phyloP scores from a whole-genome alignment of 495 filamentous ascomycete genomes.

The Xylaria intraflava region DNA sequence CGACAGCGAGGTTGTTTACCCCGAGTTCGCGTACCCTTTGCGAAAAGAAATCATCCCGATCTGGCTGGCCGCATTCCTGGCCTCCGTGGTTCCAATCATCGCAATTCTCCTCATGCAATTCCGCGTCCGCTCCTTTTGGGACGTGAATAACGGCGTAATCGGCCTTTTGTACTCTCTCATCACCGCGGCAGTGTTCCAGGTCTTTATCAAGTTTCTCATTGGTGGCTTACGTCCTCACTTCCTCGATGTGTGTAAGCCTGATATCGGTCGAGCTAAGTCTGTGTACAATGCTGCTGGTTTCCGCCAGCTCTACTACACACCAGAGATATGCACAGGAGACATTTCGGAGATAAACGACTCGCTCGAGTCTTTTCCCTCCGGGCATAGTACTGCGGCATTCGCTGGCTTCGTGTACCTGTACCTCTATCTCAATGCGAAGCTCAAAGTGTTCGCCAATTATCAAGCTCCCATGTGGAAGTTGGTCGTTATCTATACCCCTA shows the following conservation, averaged over 20 bases:
- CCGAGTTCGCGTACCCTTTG: conserved; percentile 54
- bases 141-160: conserved; percentile 55
- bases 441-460: conserved; percentile 55
- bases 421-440: conserved; percentile 60
- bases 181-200: conserved; percentile 49
- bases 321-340: conserved; percentile 40
- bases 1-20: conserved; percentile 54
- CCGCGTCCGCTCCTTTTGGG: conserved; percentile 59
- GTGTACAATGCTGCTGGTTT: conserved; percentile 40
- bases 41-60: conserved; percentile 59
- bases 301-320: conserved; percentile 41
- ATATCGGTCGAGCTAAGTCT: conserved; percentile 28
- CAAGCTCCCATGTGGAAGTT: conserved; percentile 61
- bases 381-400: conserved; percentile 54
- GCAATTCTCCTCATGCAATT: conserved; percentile 54
- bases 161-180: conserved; percentile 57
- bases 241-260: conserved; percentile 50
- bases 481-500: conserved; percentile 48
- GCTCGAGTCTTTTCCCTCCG: conserved; percentile 55
- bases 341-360: conserved; percentile 41
- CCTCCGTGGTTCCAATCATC: conserved; percentile 48
- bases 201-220: conserved; percentile 52
- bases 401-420: conserved; percentile 50
- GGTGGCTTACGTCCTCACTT: conserved; percentile 56
- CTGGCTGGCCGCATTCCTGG: conserved; percentile 50